phyloP scores from a whole-genome alignment of 768 basidiomycete genomes.

The Pulveroboletus sp. region DNA sequence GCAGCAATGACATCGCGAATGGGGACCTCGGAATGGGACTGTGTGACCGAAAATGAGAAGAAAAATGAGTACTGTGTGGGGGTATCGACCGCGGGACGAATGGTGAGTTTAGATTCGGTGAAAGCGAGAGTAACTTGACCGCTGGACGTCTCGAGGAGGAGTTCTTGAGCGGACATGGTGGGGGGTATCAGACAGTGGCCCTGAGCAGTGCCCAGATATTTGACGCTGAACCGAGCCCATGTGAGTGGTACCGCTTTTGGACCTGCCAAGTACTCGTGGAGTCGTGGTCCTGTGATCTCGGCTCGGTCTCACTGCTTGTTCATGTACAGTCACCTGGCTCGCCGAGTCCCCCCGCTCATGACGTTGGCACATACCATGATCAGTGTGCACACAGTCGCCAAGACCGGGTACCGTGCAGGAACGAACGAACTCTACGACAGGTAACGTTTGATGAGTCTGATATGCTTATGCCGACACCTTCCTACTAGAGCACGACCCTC shows the following conservation, averaged over 20 bases:
- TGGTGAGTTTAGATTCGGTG: constrained; percentile 23
- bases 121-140: constrained; percentile 26
- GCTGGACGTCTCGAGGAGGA: constrained; percentile 14
- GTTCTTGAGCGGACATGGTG: constrained; percentile 18
- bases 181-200: constrained; percentile 3
- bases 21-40: constrained; percentile 30
- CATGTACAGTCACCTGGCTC: no score
- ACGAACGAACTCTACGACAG: constrained; percentile 83
- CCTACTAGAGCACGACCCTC: constrained; percentile 64
- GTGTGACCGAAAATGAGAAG: constrained; percentile 4
- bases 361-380: constrained; percentile 23
- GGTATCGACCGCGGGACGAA: constrained; percentile 15
- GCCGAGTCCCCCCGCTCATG: no score
- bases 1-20: constrained; percentile 57
- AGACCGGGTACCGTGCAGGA: constrained; percentile 70
- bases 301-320: no score
- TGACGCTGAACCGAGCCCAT: no score
- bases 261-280: not conserved
- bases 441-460: constrained; percentile 30
- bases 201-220: no score
- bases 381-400: constrained; percentile 63
- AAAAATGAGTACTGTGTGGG: constrained; percentile 7
- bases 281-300: not conserved
- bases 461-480: not conserved
- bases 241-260: no score